Evolutionary conservation across 2,329 filamentous ascomycete species (phyloP).

Genomic region (Epichloe aotearoae): DNA sequence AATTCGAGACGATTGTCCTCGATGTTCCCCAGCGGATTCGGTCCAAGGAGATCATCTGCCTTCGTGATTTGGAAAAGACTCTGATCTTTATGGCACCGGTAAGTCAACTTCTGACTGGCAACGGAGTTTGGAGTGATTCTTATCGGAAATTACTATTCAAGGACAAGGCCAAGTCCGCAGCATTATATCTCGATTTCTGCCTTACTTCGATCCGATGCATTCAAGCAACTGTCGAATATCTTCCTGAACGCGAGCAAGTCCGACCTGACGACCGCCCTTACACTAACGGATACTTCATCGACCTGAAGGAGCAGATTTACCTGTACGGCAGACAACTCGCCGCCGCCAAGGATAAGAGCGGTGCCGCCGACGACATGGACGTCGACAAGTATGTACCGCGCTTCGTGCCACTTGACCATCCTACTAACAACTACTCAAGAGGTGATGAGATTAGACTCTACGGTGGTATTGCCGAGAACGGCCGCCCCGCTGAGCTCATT

Average conservation of each 20-base stretch:
- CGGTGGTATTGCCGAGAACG: slow-evolving; percentile 70
- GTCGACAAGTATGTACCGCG: slow-evolving; percentile 39
- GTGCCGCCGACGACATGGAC: slow-evolving; percentile 44
- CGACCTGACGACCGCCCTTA: slow-evolving; percentile 79
- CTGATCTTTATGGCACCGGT: slow-evolving; percentile 84
- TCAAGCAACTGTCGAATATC: slow-evolving; percentile 74
- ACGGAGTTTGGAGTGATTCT: slow-evolving; percentile 48
- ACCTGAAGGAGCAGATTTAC: slow-evolving; percentile 86
- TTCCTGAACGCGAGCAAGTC: slow-evolving; percentile 76
- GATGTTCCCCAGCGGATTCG: slow-evolving; percentile 69
- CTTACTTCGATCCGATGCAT: slow-evolving; percentile 82
- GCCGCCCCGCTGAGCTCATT: slow-evolving; percentile 71
- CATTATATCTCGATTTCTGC: slow-evolving; percentile 74
- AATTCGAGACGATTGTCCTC: slow-evolving; percentile 68
- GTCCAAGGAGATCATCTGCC: slow-evolving; percentile 74
- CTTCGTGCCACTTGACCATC: slow-evolving; percentile 16
- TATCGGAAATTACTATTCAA: slow-evolving; percentile 58
- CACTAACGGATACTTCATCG: slow-evolving; percentile 92
- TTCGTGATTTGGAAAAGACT: slow-evolving; percentile 89
- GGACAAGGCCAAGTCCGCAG: slow-evolving; percentile 63
- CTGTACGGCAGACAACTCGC: slow-evolving; percentile 79
- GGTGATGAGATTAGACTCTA: slow-evolving; percentile 63
- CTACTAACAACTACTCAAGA: slow-evolving; percentile 20
- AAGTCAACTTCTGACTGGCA: slow-evolving; percentile 53
- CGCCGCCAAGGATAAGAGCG: slow-evolving; percentile 55